Conservation (phyloP, 1,284 basidiomycete genomes). For the Ganoderma lucidum region DNA sequence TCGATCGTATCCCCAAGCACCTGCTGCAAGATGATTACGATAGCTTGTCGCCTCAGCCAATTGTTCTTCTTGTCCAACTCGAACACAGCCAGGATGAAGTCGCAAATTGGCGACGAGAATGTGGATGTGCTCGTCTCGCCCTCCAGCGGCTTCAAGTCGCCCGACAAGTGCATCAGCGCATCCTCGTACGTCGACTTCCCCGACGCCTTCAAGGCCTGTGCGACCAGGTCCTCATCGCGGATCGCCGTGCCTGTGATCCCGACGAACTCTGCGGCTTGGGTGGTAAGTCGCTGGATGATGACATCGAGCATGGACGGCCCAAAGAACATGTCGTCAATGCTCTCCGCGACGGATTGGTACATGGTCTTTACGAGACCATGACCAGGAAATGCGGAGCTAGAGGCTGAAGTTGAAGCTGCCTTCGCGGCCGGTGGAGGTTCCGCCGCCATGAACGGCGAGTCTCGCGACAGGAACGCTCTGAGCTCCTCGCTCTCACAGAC, state of each 20-base stretch:
- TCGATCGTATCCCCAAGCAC: constrained; percentile 96
- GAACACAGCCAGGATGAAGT: constrained; percentile 91
- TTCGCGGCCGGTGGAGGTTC: constrained; percentile 44
- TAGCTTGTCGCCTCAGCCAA: constrained; percentile 96
- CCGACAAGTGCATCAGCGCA: constrained; percentile 70
- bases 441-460: constrained; percentile 78
- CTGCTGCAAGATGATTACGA: constrained; percentile 96
- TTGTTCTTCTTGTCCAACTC: constrained; percentile 96
- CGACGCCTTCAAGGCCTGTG: constrained; percentile 76
- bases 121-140: constrained; percentile 87
- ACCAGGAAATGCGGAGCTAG: constrained; percentile 60
- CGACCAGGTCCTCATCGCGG: constrained; percentile 85
- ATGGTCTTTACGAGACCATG: constrained; percentile 83
- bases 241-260: constrained; percentile 81
- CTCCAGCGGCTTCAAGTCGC: constrained; percentile 80
- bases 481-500: constrained; percentile 89
- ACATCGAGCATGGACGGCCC: constrained; percentile 95
- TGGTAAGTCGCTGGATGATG: constrained; percentile 87
- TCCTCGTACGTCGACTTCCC: constrained; percentile 72
- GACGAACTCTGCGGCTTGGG: constrained; percentile 89
- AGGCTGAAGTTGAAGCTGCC: constrained; percentile 49
- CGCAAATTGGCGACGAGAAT: constrained; percentile 95
- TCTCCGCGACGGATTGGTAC: constrained; percentile 89
- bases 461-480: constrained; percentile 87
- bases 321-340: constrained; percentile 93